Base-by-base conservation (phyloP, 2,329 filamentous ascomycete genomes). In the Colletotrichum euphorbiae region DNA sequence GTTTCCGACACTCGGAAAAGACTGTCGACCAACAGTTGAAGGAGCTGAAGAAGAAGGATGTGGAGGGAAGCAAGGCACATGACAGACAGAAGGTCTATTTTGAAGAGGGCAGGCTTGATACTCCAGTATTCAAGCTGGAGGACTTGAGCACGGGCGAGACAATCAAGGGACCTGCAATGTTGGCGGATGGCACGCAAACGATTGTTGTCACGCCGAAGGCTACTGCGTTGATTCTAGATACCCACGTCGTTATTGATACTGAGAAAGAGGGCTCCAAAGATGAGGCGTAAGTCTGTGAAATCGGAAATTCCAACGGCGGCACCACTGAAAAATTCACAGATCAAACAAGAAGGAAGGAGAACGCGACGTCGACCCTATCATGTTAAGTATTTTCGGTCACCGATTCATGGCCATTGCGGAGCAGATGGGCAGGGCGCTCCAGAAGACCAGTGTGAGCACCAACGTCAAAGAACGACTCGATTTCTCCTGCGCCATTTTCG, bases 211-310 rank as follows among this genome's bases (percentile, higher is more conserved):
- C 93, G 0, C 95, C 94, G 0, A 87, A 87, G 33, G 88, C 93
- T 2, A 88, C 89, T 21, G 95, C 94, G 0, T 80, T 94, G 24
- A 84, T 97, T 36, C 89, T 97, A 17, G 86, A 93, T 70, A 97
- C 94, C 0, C 95, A 97, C 74, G 93, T 98, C 7, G 86, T 98
- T 6, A 94, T 98, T 75, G 93, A 97, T 71, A 87, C 96, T 45
- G 88, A 90, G 62, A 89, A 89, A 52, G 81, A 86, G 69, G 76
- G 60, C 70, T 83, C 75, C 28, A 72, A 74, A 62, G 62, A 75
- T 9, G 67, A 67, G 62, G 6, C 75, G 77, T 31, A 48, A 62
- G 36, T 74, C 79, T 43, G 56, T 79, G 2, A 40, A 71, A 7
- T 45, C 54, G 6, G 43, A 74, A 5, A 28, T 21, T 8, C 46